phyloP scores from a whole-genome alignment of 805 yeast genomes.

The Pichia gijzeniarum region DNA sequence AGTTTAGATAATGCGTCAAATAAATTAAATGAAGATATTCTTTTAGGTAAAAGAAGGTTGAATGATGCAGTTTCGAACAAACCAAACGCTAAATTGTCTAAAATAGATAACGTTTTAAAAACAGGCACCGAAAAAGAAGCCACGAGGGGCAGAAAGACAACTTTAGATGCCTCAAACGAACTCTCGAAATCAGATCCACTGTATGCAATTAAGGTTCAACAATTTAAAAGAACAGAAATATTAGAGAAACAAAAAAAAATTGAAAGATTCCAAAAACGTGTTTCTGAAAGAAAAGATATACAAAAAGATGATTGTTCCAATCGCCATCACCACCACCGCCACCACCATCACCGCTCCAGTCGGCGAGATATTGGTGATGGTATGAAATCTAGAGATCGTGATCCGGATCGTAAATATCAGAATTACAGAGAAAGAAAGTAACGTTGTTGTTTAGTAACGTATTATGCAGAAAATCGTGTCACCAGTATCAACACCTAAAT shows the following conservation, averaged over 20 bases:
- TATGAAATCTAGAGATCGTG: slow-evolving; percentile 4
- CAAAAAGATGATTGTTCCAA: background rate
- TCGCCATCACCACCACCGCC: background rate
- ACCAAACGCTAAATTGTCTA: background rate
- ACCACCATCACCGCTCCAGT: background rate
- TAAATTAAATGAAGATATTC: slow-evolving; percentile 42
- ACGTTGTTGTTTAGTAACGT: slow-evolving; percentile 2
- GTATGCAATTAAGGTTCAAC: slow-evolving; percentile 34
- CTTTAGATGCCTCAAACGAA: background rate
- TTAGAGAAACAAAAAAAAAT: slow-evolving; percentile 11
- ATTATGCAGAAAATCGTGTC: slow-evolving; percentile 35
- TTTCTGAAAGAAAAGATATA: background rate
- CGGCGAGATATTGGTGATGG: background rate
- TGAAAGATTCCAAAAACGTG: background rate
- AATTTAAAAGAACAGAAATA: slow-evolving; percentile 16
- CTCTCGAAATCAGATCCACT: slow-evolving; percentile 45
- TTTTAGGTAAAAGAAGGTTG: slow-evolving; percentile 46
- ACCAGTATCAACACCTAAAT: slow-evolving; percentile 50
- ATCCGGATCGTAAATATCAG: background rate
- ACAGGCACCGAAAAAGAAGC: slow-evolving; percentile 3
- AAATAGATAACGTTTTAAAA: slow-evolving; percentile 22
- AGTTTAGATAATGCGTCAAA: slow-evolving; percentile 16
- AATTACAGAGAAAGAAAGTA: slow-evolving; percentile 6
- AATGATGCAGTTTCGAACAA: background rate
- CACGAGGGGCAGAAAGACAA: slow-evolving; percentile 1